phyloP scores from a whole-genome alignment of 177 flowering plant species.

The Tripterygium wilfordii region DNA sequence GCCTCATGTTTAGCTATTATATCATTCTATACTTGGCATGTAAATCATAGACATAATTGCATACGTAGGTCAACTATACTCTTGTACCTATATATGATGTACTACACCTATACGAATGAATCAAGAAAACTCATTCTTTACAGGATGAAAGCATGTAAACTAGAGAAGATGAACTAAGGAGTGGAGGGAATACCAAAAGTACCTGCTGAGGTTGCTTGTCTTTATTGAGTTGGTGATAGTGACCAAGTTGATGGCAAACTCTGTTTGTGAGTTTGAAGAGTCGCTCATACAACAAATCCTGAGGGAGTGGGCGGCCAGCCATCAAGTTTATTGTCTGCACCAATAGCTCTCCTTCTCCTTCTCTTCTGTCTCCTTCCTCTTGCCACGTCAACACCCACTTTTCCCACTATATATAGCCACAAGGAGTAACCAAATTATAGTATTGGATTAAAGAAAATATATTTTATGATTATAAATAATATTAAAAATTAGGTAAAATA shows the following conservation, averaged over 20 bases:
- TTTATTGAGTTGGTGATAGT: slow-evolving; percentile 15
- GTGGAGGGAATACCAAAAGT: too few species aligned
- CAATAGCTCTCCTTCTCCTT: slow-evolving; percentile 51
- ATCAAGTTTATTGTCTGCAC: slow-evolving; percentile 43
- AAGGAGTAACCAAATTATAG: background rate
- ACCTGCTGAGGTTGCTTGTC: background rate
- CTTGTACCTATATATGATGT: too few species aligned
- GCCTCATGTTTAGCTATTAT: too few species aligned
- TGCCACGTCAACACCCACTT: slow-evolving; percentile 24
- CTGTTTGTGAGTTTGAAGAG: slow-evolving; percentile 29
- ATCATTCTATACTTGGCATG: too few species aligned
- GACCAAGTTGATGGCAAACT: slow-evolving; percentile 32
- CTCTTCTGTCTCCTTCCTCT: slow-evolving; percentile 21
- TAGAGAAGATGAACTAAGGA: too few species aligned
- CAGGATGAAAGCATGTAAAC: too few species aligned
- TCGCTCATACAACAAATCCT: slow-evolving; percentile 17
- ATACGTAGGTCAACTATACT: too few species aligned
- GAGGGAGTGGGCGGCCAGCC: slow-evolving; percentile 21
- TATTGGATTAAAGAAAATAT: background rate
- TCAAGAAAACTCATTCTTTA: too few species aligned
- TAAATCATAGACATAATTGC: too few species aligned
- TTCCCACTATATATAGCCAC: slow-evolving; percentile 16
- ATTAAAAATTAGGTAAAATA: too few species aligned
- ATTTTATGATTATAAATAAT: background rate
- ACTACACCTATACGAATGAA: too few species aligned